phyloP scores from a whole-genome alignment of 2,329 filamentous ascomycete species.

The Epichloe sibirici region DNA sequence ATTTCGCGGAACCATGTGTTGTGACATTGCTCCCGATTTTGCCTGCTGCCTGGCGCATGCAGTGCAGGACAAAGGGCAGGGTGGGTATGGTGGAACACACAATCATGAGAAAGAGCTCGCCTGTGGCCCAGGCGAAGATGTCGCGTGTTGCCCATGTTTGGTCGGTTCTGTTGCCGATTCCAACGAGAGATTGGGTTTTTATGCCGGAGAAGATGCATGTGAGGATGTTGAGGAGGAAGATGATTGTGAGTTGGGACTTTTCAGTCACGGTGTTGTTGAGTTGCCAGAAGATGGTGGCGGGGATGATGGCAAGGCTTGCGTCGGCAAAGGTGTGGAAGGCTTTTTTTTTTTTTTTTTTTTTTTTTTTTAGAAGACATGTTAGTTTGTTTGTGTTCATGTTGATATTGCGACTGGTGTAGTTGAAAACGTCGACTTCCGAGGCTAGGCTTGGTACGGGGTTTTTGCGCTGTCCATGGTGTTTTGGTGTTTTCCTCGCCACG shows the following conservation, averaged over 20 bases:
- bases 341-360: conserved; percentile 4
- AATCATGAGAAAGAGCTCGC: conserved; percentile 14
- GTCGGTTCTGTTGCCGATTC: conserved; percentile 12
- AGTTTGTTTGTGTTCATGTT: not conserved
- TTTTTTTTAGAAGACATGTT: not conserved
- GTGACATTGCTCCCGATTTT: conserved; percentile 1
- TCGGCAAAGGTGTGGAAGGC: conserved; percentile 14
- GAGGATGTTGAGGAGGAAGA: conserved; percentile 14
- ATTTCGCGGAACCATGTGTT: conserved; percentile 1
- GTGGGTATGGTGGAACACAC: conserved; percentile 12
- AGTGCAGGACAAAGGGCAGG: conserved; percentile 9
- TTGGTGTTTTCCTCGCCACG: not conserved
- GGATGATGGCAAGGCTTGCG: conserved; percentile 12
- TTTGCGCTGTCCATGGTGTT: not conserved
- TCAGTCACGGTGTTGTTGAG: conserved; percentile 69
- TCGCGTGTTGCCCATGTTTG: conserved; percentile 13
- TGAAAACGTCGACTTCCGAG: not conserved
- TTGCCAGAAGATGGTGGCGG: conserved; percentile 43
- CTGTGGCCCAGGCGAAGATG: conserved; percentile 13
- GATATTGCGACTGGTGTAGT: not conserved
- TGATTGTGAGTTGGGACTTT: conserved; percentile 48
- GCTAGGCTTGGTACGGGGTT: no score
- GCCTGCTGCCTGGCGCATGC: conserved; percentile 4
- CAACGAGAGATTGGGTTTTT: conserved; percentile 13
- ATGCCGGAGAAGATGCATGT: conserved; percentile 13